A percentile compares a stretch with the other conserved stretches of the same genome.
Conservation (phyloP, 108 stramenopile genomes). For the Craspedostauros australis region DNA sequence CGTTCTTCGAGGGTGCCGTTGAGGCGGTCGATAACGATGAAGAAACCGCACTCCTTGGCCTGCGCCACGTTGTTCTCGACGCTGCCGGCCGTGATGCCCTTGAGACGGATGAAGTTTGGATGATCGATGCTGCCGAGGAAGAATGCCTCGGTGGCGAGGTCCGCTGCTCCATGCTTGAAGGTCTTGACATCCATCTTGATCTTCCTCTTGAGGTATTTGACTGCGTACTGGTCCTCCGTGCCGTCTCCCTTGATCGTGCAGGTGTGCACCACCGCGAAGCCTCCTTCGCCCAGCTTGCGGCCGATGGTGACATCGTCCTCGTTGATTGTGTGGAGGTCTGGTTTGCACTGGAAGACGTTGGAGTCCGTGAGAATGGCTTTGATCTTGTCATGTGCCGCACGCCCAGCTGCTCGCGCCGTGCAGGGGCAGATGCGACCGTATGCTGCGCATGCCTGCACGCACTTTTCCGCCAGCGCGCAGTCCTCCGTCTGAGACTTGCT, state of each 20-base stretch:
- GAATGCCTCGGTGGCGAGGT: slow-evolving; percentile 62
- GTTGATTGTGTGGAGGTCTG: neutral
- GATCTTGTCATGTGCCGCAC: slow-evolving; percentile 24
- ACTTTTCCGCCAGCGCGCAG: slow-evolving; percentile 13
- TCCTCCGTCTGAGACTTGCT: too few species aligned
- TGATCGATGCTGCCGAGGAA: slow-evolving; percentile 53
- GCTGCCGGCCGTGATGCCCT: slow-evolving; percentile 48
- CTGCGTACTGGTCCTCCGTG: slow-evolving; percentile 24
- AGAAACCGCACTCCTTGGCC: slow-evolving; percentile 46
- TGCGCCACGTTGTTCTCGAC: slow-evolving; percentile 7
- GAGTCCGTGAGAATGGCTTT: slow-evolving; percentile 10
- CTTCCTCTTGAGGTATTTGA: slow-evolving; percentile 42
- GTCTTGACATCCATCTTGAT: slow-evolving; percentile 24
- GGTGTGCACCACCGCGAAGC: slow-evolving; percentile 32
- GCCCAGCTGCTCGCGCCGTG: slow-evolving; percentile 17
- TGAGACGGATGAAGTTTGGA: slow-evolving; percentile 55
- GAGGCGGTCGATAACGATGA: slow-evolving; percentile 57
- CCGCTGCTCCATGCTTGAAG: slow-evolving; percentile 51
- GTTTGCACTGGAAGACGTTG: slow-evolving; percentile 16
- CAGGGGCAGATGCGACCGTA: slow-evolving; percentile 43
- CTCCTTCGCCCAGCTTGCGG: slow-evolving; percentile 29
- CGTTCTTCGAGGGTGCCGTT: slow-evolving; percentile 41
- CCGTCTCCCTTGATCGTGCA: slow-evolving; percentile 2
- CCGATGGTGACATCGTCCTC: neutral
- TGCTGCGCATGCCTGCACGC: slow-evolving; percentile 18